Evolutionary conservation across 352 stramenopile genomes (phyloP), one percentile per base, ranked within the genome.

Genomic region (Pythium myriotylum): DNA sequence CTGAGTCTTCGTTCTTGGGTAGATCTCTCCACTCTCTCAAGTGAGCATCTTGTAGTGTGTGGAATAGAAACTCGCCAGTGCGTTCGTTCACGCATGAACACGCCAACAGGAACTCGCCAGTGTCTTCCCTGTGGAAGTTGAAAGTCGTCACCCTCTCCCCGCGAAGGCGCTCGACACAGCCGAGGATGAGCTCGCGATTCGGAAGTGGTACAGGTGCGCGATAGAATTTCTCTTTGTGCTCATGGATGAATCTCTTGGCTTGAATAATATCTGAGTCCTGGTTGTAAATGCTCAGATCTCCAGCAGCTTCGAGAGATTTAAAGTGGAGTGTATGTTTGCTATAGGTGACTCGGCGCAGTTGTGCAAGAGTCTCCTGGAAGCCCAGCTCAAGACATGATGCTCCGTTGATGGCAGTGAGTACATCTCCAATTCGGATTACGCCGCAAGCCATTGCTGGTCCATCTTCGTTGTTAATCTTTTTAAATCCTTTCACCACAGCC

Each of bases 71-170:
- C 10, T 68, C 72, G 14, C 86, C 84, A 8, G 79, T 86, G 27
- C 64, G 71, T n/a, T 90, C 84, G 51, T 80, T 90, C 50, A 73
- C 65, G 37, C 81, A 91, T 17, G 79, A 89, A n/a, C 77, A 81
- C 49, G 84, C 79, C 22, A 92, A 35, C 26, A 92, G 46, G 54
- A 92, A 92, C 68, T 88, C 83, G 41, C 86, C 84, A 23, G 84
- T 94, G 65, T 91, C 81, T 55, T 94, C 83, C 14, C 73, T 74
- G 35, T 95, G 81, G 43, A 95, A 86, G 62, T 95, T 90, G 46
- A 94, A 90, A 42, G 88, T 74, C 19, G 85, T 94, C n/a, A 94
- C 79, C n/a, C 76, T 77, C 19, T 91, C 76, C 4, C 88, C 86
- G 24, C 71, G 65, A 16, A 90, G 72, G 12, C 88, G 73, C 59